phyloP scores from a whole-genome alignment of 2,329 filamentous ascomycete genomes.

The Pestalotiopsis sp. region DNA sequence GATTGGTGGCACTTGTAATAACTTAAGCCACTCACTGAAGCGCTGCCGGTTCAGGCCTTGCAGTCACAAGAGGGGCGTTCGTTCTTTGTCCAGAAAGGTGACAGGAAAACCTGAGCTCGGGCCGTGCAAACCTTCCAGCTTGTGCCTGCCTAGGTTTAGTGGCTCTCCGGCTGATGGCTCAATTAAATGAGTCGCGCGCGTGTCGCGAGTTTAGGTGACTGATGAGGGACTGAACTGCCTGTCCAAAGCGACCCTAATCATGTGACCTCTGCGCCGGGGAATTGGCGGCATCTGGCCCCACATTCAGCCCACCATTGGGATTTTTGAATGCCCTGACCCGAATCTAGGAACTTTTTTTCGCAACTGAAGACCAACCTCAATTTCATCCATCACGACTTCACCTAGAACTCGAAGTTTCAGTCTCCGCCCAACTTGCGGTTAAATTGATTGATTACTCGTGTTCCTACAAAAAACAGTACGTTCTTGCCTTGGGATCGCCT shows the following conservation, averaged over 20 bases:
- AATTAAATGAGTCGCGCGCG: background rate
- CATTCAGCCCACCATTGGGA: constrained; percentile 4
- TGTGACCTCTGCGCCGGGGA: constrained; percentile 7
- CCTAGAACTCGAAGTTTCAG: constrained; percentile 94
- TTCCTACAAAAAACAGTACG: constrained; percentile 50
- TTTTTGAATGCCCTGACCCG: background rate
- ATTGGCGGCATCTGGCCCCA: background rate
- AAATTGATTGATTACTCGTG: constrained; percentile 99
- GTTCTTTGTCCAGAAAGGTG: no score
- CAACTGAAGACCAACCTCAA: constrained; percentile 10
- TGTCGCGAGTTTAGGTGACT: background rate
- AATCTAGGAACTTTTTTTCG: constrained; percentile 3
- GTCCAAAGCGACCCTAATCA: constrained; percentile 16
- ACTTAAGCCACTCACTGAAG: background rate
- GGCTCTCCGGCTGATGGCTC: background rate
- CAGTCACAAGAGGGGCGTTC: background rate
- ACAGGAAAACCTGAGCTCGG: background rate
- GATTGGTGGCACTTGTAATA: background rate
- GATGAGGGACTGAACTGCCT: background rate
- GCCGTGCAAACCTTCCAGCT: background rate
- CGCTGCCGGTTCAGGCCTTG: background rate
- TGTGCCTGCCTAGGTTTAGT: background rate
- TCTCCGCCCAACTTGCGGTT: constrained; percentile 98
- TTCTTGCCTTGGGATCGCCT: background rate
- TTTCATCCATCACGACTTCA: background rate